These are phyloP conservation scores for Colletotrichum plurivorum DNA, from an alignment of 2,329 filamentous ascomycete genomes.

Conservation along the genomic window DNA sequence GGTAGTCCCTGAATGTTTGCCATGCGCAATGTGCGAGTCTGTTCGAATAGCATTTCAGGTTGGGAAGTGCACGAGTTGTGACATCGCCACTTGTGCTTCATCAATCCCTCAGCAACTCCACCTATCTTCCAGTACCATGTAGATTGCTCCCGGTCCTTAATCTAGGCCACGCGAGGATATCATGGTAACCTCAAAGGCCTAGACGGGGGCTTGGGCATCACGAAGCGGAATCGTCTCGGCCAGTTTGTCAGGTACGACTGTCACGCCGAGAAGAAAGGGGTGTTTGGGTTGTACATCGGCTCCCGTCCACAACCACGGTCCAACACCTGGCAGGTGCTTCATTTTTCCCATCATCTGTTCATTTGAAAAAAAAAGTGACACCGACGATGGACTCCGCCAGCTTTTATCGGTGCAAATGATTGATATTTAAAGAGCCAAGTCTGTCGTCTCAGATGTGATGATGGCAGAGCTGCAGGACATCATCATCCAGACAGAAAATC, in stretches of 20 bases:
- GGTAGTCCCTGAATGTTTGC: no score
- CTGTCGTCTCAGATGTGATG: not conserved
- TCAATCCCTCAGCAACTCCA: not conserved
- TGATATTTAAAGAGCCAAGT: no score
- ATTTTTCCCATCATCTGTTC: no score
- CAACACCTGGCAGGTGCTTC: not conserved
- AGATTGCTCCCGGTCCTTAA: not conserved
- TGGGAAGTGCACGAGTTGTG: no score
- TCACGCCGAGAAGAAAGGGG: no score
- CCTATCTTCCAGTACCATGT: not conserved
- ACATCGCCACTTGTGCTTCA: no score
- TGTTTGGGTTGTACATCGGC: slow-evolving; percentile 19
- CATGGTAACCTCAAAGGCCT: not conserved
- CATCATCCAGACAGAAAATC: no score
- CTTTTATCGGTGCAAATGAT: no score
- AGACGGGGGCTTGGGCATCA: not conserved
- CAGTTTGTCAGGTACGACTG: not conserved
- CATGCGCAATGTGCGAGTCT: no score
- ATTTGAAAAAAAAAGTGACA: no score
- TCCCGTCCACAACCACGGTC: not conserved
- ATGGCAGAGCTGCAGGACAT: not conserved
- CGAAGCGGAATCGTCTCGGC: not conserved
- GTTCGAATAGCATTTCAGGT: no score
- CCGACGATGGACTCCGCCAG: no score
- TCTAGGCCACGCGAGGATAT: not conserved